Evolutionary conservation across 176 grass and related monocot species (phyloP), one percentile per base, ranked within the genome.

Genomic region (Areca catechu): DNA sequence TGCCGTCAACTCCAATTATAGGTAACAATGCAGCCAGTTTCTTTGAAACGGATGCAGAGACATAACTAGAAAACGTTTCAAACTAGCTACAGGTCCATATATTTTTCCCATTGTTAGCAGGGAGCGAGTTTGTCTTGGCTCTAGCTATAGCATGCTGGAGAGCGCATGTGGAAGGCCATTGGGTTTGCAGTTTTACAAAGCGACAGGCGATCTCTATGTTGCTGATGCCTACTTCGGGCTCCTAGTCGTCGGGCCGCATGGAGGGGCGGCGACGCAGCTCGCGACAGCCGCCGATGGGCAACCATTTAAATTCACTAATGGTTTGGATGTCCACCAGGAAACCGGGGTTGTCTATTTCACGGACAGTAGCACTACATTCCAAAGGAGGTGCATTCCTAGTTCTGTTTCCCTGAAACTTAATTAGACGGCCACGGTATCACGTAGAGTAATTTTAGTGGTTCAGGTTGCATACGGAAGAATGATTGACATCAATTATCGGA

Each of bases 281-380:
- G 92, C 83, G 3, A 52, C 77, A 4, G 37, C 56, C 70, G 86
- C 92, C 24, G 82, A 27, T 67, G 86, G 92, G 58, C 75, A 51
- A 70, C 77, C 86, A 9, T 82, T 97, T 61, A 76, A 71, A 60
- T 91, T 97, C 60, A 57, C 75, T 14, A 97, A 97, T 68, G 92
- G 86, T 23, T 58, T 97, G 7, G 92, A 97, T 25, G 75, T 97
- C 24, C 83, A 97, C 68, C 92, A 97, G 76, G 20, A 72, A 21
- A 97, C 83, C 14, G 92, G 83, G 4, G 69, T 70, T 7, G 86
- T 97, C 15, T 97, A 91, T 72, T 97, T 97, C 83, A 91, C 80
- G 1, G 86, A 88, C 50, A 97, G 92, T 67, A 97, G 92, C 80
- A 77, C 64, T 34, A 24, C 63, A 29, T 79, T 49, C 53, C 72